Evolutionary conservation across 1,139 yeast species (phyloP), one percentile per base, ranked within the genome.

Genomic region (Yamadazyma oceani): DNA sequence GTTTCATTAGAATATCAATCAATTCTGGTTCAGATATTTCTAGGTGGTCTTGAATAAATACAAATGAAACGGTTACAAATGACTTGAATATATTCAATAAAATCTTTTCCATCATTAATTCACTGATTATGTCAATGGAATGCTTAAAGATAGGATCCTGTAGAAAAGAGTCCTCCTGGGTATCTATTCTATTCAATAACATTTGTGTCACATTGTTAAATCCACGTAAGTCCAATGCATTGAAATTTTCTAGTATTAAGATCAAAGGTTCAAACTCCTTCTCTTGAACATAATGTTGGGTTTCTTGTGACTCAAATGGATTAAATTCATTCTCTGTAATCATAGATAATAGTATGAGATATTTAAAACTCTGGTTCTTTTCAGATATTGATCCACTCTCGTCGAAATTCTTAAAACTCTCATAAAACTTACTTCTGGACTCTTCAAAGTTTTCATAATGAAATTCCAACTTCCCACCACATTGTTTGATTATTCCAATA

Each of bases 401-500:
- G 55, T 86, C 94, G 56, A 80, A 85, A 46, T 76, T 81, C 49
- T 82, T 82, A 58, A 86, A 86, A 37, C 86, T 72, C 48, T 82
- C 88, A 53, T 82, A 84, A 49, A 84, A 82, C 43, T 77, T 83
- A 32, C 71, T 65, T 26, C 85, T 71, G 0, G 95, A 88, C 36
- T 62, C 60, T 32, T 75, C 80, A 67, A 75, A 86, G 45, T 80
- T 76, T 12, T 74, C 71, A 35, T 78, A 73, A 46, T 75, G 69
- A 70, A 85, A 80, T 40, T 78, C 75, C 49, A 85, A 73, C 44
- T 80, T 74, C 2, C 88, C 95, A 1, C 89, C 88, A 50, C 88
- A 82, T 54, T 85, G 92, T 42, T 80, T 70, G 25, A 86, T 75
- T 8, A 81, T 74, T 1, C 92, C 95, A 53, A 82, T 66, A 27